These are phyloP conservation scores for Colletotrichum liaoningense DNA, from an alignment of 2,329 filamentous ascomycete species.

Conservation along the genomic window DNA sequence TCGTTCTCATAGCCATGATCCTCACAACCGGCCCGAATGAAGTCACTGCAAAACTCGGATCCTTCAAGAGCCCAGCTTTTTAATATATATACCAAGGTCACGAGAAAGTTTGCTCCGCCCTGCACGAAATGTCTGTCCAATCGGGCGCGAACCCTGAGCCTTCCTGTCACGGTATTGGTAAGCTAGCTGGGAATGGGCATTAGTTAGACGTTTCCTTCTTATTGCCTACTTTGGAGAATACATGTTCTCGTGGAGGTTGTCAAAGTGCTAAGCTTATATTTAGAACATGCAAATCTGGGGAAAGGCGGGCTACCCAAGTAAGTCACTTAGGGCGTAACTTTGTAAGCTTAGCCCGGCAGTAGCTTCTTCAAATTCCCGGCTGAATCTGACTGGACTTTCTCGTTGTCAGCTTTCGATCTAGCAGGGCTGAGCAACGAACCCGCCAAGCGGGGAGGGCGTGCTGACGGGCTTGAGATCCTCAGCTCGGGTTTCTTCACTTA, in stretches of 20 bases:
- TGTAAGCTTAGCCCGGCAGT: neutral
- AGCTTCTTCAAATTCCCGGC: neutral
- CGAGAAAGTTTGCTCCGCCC: neutral
- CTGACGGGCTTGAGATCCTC: neutral
- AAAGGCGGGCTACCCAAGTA: neutral
- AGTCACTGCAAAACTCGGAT: neutral
- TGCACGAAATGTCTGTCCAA: neutral
- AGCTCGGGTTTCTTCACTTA: neutral
- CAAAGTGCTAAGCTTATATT: constrained; percentile 2
- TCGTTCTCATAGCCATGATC: neutral
- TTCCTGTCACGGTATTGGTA: neutral
- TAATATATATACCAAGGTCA: neutral
- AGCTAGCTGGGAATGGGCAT: neutral
- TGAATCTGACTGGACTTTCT: neutral
- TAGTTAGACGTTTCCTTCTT: neutral
- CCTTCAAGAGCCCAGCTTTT: neutral
- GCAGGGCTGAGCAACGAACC: constrained; percentile 14
- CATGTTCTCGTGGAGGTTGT: neutral
- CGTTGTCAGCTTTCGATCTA: neutral
- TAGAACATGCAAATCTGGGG: constrained; percentile 16
- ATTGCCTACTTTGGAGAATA: neutral
- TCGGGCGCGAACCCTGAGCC: neutral
- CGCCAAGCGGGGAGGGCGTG: neutral
- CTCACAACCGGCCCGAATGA: neutral
- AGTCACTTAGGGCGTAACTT: no score